Evolutionary conservation across 805 yeast genomes (phyloP).

Genomic region (Hanseniaspora taiwanica): DNA sequence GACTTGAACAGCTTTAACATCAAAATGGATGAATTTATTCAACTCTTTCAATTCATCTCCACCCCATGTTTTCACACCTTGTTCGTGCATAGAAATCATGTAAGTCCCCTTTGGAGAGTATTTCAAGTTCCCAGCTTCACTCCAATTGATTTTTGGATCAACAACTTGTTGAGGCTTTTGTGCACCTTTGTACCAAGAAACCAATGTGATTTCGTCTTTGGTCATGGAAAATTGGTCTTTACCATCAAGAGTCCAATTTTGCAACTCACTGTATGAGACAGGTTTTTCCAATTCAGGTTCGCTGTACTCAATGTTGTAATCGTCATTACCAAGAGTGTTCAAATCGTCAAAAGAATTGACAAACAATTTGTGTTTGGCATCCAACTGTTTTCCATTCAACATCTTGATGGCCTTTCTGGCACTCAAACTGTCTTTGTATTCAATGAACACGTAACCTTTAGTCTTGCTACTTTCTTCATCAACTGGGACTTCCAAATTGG

Average conservation of each 20-base stretch:
- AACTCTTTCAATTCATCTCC: constrained; percentile 66
- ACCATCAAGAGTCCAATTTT: constrained; percentile 88
- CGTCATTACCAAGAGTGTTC: constrained; percentile 61
- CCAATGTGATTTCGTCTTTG: constrained; percentile 65
- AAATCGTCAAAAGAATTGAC: constrained; percentile 76
- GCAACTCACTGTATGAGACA: constrained; percentile 66
- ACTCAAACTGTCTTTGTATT: constrained; percentile 50
- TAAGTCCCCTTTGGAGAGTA: constrained; percentile 92
- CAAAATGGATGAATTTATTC: constrained; percentile 73
- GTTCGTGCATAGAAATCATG: constrained; percentile 77
- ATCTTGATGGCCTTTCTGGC: constrained; percentile 72
- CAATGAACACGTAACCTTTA: constrained; percentile 78
- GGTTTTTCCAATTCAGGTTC: constrained; percentile 68
- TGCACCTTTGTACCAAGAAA: constrained; percentile 71
- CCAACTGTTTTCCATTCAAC: constrained; percentile 81
- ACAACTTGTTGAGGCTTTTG: constrained; percentile 63
- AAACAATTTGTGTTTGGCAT: constrained; percentile 78
- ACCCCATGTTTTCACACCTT: constrained; percentile 95
- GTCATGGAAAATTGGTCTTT: constrained; percentile 86
- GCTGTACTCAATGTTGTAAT: constrained; percentile 44
- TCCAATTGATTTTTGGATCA: constrained; percentile 74
- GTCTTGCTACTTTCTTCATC: constrained; percentile 56
- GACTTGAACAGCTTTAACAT: constrained; percentile 79
- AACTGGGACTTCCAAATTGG: constrained; percentile 72
- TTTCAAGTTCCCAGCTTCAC: constrained; percentile 63